Conservation (phyloP, 2,329 filamentous ascomycete genomes). For the Dryadomyces quercivorus region DNA sequence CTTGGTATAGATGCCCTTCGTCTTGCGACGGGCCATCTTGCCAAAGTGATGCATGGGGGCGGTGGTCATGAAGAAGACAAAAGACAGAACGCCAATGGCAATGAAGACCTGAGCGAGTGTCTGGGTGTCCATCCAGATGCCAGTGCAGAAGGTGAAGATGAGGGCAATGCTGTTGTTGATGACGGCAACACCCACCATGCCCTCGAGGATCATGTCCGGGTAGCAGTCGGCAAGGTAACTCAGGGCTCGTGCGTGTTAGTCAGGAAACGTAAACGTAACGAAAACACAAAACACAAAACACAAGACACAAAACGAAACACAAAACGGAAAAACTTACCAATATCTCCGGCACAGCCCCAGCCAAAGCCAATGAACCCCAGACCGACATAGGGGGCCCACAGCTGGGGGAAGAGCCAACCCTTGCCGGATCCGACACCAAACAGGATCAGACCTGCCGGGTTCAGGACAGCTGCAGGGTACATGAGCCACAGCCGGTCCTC, state of each 20-base stretch:
- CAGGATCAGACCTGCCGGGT: slow-evolving; percentile 2
- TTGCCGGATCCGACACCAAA: slow-evolving; percentile 3
- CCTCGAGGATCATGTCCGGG: slow-evolving; percentile 4
- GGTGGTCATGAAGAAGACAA: slow-evolving; percentile 4
- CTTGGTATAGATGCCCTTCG: neutral
- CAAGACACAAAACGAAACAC: neutral
- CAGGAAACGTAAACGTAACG: neutral
- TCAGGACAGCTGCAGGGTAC: slow-evolving; percentile 1
- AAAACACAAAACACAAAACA: neutral
- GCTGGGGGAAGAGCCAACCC: slow-evolving; percentile 1
- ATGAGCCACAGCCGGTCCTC: slow-evolving; percentile 4
- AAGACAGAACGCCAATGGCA: slow-evolving; percentile 2
- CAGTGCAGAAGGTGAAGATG: slow-evolving; percentile 1
- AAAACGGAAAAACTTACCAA: neutral
- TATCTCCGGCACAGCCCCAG: slow-evolving; percentile 4
- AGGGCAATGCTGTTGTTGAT: slow-evolving; percentile 6
- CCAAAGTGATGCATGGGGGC: slow-evolving; percentile 3
- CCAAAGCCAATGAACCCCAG: slow-evolving; percentile 2
- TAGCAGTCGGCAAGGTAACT: slow-evolving; percentile 6
- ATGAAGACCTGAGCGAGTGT: neutral
- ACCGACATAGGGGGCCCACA: slow-evolving; percentile 1
- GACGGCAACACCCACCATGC: slow-evolving; percentile 4
- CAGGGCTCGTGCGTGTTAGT: neutral
- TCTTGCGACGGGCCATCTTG: slow-evolving; percentile 2
- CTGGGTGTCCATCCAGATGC: slow-evolving; percentile 3